phyloP scores from a whole-genome alignment of 2,329 filamentous ascomycete species.

The Pyrenophora seminiperda region DNA sequence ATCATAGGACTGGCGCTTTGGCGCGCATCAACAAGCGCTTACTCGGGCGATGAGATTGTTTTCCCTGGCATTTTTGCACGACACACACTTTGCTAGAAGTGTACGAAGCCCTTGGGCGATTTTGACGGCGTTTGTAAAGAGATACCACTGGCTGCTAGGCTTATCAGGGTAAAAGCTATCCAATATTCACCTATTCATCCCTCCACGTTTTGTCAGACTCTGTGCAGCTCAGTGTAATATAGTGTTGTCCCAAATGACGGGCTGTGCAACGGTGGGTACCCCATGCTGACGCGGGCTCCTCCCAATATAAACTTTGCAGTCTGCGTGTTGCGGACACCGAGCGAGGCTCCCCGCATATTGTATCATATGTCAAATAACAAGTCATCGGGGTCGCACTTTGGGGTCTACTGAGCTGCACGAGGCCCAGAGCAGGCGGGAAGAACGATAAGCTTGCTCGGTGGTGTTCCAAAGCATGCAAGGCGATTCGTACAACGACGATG shows the following conservation, averaged over 20 bases:
- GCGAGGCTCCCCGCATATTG: slow-evolving; percentile 14
- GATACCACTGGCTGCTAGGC: slow-evolving; percentile 37
- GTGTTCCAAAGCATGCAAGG: slow-evolving; percentile 14
- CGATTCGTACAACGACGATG: slow-evolving; percentile 20
- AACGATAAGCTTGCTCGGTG: slow-evolving; percentile 24
- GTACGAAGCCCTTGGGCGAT: slow-evolving; percentile 23
- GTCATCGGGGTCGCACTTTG: slow-evolving; percentile 20
- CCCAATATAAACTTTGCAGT: slow-evolving; percentile 6
- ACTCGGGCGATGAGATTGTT: slow-evolving; percentile 18
- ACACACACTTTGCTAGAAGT: slow-evolving; percentile 41
- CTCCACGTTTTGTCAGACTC: slow-evolving; percentile 1
- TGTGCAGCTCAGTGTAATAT: neutral
- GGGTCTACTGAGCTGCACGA: slow-evolving; percentile 17
- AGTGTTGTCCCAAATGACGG: neutral
- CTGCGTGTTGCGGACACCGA: neutral
- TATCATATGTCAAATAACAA: slow-evolving; percentile 24
- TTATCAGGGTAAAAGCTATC: slow-evolving; percentile 27
- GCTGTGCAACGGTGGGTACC: slow-evolving; percentile 1
- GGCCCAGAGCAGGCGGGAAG: slow-evolving; percentile 19
- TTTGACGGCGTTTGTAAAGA: slow-evolving; percentile 28
- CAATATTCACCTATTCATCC: slow-evolving; percentile 10
- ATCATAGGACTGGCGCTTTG: slow-evolving; percentile 31
- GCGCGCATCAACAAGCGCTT: slow-evolving; percentile 16
- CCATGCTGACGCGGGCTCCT: slow-evolving; percentile 24
- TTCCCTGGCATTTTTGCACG: slow-evolving; percentile 28